phyloP scores from a whole-genome alignment of 73 alveolate species.

The Tetrahymena elliotti region DNA sequence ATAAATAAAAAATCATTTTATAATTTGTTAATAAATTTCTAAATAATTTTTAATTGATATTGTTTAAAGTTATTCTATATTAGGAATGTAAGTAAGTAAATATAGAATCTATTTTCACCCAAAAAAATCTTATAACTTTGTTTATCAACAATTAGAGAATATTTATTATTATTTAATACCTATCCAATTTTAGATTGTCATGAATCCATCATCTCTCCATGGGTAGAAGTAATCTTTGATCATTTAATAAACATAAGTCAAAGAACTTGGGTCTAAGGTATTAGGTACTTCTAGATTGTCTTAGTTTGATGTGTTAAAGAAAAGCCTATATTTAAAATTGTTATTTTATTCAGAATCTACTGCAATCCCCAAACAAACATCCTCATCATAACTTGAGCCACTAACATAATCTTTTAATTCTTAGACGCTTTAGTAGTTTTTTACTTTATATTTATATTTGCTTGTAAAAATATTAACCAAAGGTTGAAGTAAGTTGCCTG shows the following conservation, averaged over 20 bases:
- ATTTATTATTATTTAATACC: neutral
- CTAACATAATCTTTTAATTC: neutral
- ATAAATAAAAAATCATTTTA: neutral
- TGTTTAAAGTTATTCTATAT: too few species aligned
- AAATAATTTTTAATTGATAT: too few species aligned
- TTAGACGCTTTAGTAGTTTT: neutral
- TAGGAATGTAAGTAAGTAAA: too few species aligned
- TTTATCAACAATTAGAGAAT: too few species aligned
- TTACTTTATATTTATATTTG: neutral
- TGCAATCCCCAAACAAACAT: neutral
- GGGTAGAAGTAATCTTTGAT: neutral
- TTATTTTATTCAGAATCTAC: neutral
- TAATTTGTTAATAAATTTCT: too few species aligned
- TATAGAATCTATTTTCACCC: too few species aligned
- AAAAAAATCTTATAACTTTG: too few species aligned
- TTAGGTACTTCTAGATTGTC: neutral
- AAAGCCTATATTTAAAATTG: neutral
- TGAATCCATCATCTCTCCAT: slow-evolving; percentile 3
- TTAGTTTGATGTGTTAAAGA: neutral
- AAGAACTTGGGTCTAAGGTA: neutral
- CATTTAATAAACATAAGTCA: neutral
- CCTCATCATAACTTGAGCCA: neutral
- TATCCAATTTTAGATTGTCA: slow-evolving; percentile 28
- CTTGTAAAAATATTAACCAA: neutral
- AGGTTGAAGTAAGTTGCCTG: neutral